These are phyloP conservation scores for Diddensiella santjacobensis DNA, from an alignment of 805 yeast genomes.

Conservation along the genomic window DNA sequence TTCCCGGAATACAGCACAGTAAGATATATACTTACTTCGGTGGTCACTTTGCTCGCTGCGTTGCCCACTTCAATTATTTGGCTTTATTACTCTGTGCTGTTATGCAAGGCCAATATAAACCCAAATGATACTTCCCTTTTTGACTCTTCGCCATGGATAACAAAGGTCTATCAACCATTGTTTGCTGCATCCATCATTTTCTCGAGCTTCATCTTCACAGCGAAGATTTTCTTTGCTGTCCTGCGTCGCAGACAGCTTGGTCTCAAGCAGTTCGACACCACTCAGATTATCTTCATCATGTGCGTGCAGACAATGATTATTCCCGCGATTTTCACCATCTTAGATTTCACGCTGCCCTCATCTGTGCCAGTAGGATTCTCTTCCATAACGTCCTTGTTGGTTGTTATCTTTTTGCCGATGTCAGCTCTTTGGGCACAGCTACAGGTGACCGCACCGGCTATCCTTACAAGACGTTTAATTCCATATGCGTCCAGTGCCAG, in stretches of 20 bases:
- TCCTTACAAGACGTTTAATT: constrained; percentile 5
- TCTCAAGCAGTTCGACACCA: constrained; percentile 72
- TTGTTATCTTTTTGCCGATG: constrained; percentile 71
- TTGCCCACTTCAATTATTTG: constrained; percentile 56
- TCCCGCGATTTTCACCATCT: constrained; percentile 66
- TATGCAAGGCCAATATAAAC: constrained; percentile 32
- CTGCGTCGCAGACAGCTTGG: constrained; percentile 74
- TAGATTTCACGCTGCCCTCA: constrained; percentile 43
- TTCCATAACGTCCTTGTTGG: constrained; percentile 56
- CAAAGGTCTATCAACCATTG: constrained; percentile 40
- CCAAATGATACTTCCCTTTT: constrained; percentile 49
- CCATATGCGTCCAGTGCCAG: constrained; percentile 6
- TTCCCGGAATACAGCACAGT: constrained; percentile 38
- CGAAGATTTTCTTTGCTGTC: constrained; percentile 67
- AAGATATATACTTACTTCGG: constrained; percentile 48
- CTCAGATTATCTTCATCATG: constrained; percentile 79
- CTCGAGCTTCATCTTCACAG: constrained; percentile 54
- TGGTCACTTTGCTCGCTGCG: constrained; percentile 45
- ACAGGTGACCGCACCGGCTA: constrained; percentile 11
- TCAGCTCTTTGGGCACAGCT: constrained; percentile 79
- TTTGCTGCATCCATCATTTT: constrained; percentile 67
- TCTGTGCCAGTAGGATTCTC: constrained; percentile 39
- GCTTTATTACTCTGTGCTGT: constrained; percentile 46
- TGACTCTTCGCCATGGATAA: constrained; percentile 26
- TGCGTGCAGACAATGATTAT: constrained; percentile 73